A percentile compares a stretch with the other conserved stretches of the same genome.
Conservation (phyloP, 805 yeast genomes). For the Danielia oregonensis region DNA sequence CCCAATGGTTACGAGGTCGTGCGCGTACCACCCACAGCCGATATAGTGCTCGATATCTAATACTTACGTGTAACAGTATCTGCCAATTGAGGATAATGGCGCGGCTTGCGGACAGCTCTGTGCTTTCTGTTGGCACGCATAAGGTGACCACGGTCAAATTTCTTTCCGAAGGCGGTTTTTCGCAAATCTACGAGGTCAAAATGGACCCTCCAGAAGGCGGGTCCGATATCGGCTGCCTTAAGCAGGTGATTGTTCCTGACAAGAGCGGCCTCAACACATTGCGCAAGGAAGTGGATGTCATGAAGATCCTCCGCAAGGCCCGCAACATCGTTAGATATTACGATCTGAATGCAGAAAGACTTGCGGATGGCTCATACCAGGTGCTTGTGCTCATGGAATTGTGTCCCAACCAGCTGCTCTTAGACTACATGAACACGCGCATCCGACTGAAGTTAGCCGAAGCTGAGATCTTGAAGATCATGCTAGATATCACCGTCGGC, state of each 20-base stretch:
- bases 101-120: slow-evolving; percentile 34
- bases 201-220: slow-evolving; percentile 46
- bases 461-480: slow-evolving; percentile 73
- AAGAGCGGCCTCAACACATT: slow-evolving; percentile 62
- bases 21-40: not conserved
- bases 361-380: slow-evolving; percentile 59
- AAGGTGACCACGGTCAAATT: slow-evolving; percentile 31
- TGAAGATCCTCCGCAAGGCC: slow-evolving; percentile 59
- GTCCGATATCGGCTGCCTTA: slow-evolving; percentile 59
- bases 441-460: slow-evolving; percentile 75
- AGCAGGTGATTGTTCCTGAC: slow-evolving; percentile 70
- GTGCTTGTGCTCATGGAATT: slow-evolving; percentile 90
- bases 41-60: no score
- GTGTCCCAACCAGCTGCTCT: slow-evolving; percentile 80
- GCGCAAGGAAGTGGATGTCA: slow-evolving; percentile 74
- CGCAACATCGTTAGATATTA: slow-evolving; percentile 63
- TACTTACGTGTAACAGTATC: no score
- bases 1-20: no score
- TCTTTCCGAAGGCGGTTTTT: slow-evolving; percentile 65
- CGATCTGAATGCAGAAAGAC: slow-evolving; percentile 72
- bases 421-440: slow-evolving; percentile 87
- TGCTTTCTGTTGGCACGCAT: slow-evolving; percentile 41
- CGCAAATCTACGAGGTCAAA: slow-evolving; percentile 68
- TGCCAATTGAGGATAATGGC: not conserved
- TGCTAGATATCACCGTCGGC: slow-evolving; percentile 78